Conservation (phyloP, 1,284 basidiomycete genomes). For the Trichosporon ovoides region DNA sequence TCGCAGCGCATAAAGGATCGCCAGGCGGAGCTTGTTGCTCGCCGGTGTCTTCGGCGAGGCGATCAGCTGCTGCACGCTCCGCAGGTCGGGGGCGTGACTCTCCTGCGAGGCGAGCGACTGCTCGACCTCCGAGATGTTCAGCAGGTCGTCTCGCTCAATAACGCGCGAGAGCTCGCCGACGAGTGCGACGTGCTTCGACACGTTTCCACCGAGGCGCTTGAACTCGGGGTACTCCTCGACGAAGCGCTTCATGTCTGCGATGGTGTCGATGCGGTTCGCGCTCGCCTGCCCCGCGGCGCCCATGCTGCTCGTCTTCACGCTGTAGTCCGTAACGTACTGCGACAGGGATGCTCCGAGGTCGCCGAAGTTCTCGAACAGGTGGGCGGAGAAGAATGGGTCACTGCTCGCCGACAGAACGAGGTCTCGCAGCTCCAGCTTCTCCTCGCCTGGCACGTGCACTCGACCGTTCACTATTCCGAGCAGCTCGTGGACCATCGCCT, state of each 20-base stretch:
- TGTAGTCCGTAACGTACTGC: slow-evolving; percentile 90
- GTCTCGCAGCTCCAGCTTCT: slow-evolving; percentile 81
- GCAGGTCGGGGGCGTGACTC: slow-evolving; percentile 71
- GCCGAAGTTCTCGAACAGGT: slow-evolving; percentile 91
- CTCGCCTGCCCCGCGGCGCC: slow-evolving; percentile 51
- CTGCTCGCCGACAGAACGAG: slow-evolving; percentile 87
- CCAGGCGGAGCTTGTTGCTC: slow-evolving; percentile 81
- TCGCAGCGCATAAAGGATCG: slow-evolving; percentile 89
- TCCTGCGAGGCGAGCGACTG: slow-evolving; percentile 92
- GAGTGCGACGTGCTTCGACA: slow-evolving; percentile 94
- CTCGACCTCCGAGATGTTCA: slow-evolving; percentile 91
- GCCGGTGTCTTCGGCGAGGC: slow-evolving; percentile 62
- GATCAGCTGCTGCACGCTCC: slow-evolving; percentile 70
- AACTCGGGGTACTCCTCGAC: slow-evolving; percentile 99
- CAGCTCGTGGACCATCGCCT: slow-evolving; percentile 98
- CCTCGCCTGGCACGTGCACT: slow-evolving; percentile 80
- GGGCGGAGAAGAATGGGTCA: slow-evolving; percentile 89
- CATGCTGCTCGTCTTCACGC: slow-evolving; percentile 61
- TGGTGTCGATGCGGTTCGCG: slow-evolving; percentile 78
- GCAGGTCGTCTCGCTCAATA: slow-evolving; percentile 75
- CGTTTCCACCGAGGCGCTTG: slow-evolving; percentile 90
- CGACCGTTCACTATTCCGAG: slow-evolving; percentile 91
- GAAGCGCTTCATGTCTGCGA: slow-evolving; percentile 95
- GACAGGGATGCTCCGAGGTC: slow-evolving; percentile 91
- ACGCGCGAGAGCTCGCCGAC: slow-evolving; percentile 92